Conservation (phyloP, 805 yeast species). For the Pichia californica region DNA sequence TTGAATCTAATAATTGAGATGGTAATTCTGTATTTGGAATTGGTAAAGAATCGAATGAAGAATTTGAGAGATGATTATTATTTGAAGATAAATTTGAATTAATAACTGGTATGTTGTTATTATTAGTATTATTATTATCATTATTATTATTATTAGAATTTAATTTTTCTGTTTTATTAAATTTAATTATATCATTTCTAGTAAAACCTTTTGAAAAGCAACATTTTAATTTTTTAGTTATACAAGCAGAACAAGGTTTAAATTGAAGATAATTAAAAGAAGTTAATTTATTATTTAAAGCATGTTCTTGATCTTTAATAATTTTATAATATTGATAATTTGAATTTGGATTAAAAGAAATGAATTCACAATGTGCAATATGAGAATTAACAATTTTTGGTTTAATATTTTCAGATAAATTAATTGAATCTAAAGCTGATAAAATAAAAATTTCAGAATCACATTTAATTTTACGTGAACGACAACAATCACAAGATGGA, state of each 20-base stretch:
- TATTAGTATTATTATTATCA: not conserved
- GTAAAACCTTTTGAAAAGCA: constrained; percentile 60
- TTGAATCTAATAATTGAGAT: no score
- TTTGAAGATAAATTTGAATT: no score
- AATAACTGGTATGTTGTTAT: no score
- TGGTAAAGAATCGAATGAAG: no score
- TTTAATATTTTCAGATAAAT: not conserved
- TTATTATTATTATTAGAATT: not conserved
- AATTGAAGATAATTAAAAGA: constrained; percentile 36
- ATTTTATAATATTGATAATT: constrained; percentile 27
- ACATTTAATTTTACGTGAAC: constrained; percentile 65
- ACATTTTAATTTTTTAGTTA: constrained; percentile 39
- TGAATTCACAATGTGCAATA: constrained; percentile 28
- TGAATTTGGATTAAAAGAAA: constrained; percentile 15
- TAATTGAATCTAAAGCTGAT: constrained; percentile 16
- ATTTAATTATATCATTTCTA: constrained; percentile 47
- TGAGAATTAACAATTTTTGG: constrained; percentile 13
- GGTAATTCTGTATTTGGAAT: no score
- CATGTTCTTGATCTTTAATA: constrained; percentile 16
- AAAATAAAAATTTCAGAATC: constrained; percentile 50
- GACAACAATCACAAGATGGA: constrained; percentile 68
- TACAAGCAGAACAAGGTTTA: constrained; percentile 51
- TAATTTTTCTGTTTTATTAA: constrained; percentile 26
- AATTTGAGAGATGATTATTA: constrained; percentile 2
- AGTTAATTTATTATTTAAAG: constrained; percentile 17